Conservation (phyloP, 2,329 filamentous ascomycete genomes). For the Neonectria punicea region DNA sequence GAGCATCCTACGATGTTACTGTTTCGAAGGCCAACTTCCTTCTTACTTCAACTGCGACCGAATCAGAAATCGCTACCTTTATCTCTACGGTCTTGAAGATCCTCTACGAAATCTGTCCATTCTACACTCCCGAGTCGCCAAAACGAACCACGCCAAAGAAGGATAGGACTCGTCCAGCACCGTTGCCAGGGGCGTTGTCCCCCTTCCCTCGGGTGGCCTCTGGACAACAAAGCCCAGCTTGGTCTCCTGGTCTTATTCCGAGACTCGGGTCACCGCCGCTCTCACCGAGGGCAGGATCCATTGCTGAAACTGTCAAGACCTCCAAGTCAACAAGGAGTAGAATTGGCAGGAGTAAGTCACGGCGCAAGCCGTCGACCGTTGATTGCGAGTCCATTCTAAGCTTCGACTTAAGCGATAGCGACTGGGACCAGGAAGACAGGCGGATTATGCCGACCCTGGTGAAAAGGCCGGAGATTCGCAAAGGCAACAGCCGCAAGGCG, state of each 20-base stretch:
- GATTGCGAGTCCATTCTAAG: constrained; percentile 48
- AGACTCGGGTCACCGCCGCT: constrained; percentile 24
- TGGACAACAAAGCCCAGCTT: constrained; percentile 35
- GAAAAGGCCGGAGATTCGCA: constrained; percentile 48
- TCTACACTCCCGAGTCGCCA: constrained; percentile 55
- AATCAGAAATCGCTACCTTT: constrained; percentile 64
- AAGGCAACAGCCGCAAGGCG: constrained; percentile 61
- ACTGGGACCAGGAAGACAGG: constrained; percentile 60
- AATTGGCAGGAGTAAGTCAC: constrained; percentile 44
- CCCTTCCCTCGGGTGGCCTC: constrained; percentile 43
- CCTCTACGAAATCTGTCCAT: constrained; percentile 45
- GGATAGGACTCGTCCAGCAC: constrained; percentile 39
- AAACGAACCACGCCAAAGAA: constrained; percentile 35
- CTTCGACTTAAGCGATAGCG: constrained; percentile 53
- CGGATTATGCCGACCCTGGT: constrained; percentile 63
- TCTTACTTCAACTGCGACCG: constrained; percentile 64
- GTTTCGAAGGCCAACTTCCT: constrained; percentile 67
- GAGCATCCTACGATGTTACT: constrained; percentile 44
- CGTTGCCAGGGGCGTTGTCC: constrained; percentile 45
- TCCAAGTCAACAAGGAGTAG: constrained; percentile 46
- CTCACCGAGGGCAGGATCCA: constrained; percentile 45
- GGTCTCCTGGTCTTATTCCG: constrained; percentile 30
- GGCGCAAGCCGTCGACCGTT: constrained; percentile 31
- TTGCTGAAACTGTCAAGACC: constrained; percentile 46
- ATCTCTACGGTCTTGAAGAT: constrained; percentile 63